Percentiles rank a stretch among this genome's conserved stretches.
phyloP scores from a whole-genome alignment of 768 basidiomycete species.

The Amanita pallidorosea region DNA sequence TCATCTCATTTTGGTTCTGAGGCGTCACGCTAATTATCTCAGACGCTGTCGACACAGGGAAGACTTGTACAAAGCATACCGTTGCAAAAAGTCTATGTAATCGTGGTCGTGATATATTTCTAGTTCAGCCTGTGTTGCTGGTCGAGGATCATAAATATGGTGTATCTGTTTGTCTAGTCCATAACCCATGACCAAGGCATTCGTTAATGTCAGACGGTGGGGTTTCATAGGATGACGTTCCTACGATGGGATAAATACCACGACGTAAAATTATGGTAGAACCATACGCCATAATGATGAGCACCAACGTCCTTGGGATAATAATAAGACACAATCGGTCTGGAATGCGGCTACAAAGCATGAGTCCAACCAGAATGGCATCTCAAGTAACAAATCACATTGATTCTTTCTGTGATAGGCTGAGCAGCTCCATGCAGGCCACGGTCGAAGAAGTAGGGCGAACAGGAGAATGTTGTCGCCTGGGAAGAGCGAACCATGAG shows the following conservation, averaged over 20 bases:
- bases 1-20: constrained; percentile 56
- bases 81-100: constrained; percentile 92
- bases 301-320: constrained; percentile 90
- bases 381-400: constrained; percentile 34
- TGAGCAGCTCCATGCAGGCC: constrained; percentile 61
- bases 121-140: constrained; percentile 84
- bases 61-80: constrained; percentile 32
- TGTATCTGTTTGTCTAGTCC: constrained; percentile 94
- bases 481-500: constrained; percentile 36
- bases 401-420: constrained; percentile 70
- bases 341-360: constrained; percentile 48
- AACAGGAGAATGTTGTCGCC: constrained; percentile 58
- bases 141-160: constrained; percentile 78
- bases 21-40: constrained; percentile 62
- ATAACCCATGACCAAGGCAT: constrained; percentile 91
- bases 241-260: constrained; percentile 26
- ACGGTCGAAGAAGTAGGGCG: constrained; percentile 68
- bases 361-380: neutral
- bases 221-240: constrained; percentile 99
- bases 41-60: neutral
- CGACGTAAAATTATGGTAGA: neutral
- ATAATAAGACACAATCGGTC: constrained; percentile 92
- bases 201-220: constrained; percentile 90
- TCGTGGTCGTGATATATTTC: constrained; percentile 89
- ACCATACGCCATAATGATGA: constrained; percentile 89